Evolutionary conservation across 352 stramenopile species (phyloP), one percentile per base, ranked within the genome.

Genomic region (Thalassiosira tumida): DNA sequence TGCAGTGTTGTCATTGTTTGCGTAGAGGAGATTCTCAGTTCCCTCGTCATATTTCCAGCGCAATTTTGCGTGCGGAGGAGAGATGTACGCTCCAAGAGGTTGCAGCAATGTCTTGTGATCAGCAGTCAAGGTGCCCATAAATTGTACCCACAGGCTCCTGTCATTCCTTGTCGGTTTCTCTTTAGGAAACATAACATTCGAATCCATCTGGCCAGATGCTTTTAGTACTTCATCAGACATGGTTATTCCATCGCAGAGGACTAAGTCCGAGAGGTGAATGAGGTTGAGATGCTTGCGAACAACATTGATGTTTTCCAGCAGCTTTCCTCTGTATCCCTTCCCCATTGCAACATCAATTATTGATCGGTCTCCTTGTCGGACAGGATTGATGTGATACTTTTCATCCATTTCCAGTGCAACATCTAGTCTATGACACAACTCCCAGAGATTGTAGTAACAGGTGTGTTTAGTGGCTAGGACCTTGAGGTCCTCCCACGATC

Each of bases 401-500:
- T 84, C 24, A 41, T 50, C 1, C 65, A 64, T 17, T 1, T 51
- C 13, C 14, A 76, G 14, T 4, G 21, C 7, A 26, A 83, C 26
- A 4, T 14, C 3, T 14, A 54, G 65, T 3, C n/a, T 21, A 50
- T 24, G 21, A n/a, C 73, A 47, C 1, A 78, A 67, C n/a, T 84
- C 29, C 73, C 73, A 89, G 1, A 89, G 37, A 33, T 79, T 29
- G 13, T 79, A 73, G 35, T 72, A 82, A 73, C 83, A 89, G n/a
- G 73, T 81, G 13, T 35, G 2, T 40, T 83, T n/a, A 3, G 41
- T 80, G n/a, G 83, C 83, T 31, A 84, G 35, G 29, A 2, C 24
- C 0, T 29, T 24, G 29, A 67, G 33, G 13, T 10, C 31, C 1
- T 64, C 10, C 35, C 65, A 89, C 21, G 33, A 31, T 2, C 13